phyloP scores from a whole-genome alignment of 768 basidiomycete genomes.

The Termitomyces sp. region DNA sequence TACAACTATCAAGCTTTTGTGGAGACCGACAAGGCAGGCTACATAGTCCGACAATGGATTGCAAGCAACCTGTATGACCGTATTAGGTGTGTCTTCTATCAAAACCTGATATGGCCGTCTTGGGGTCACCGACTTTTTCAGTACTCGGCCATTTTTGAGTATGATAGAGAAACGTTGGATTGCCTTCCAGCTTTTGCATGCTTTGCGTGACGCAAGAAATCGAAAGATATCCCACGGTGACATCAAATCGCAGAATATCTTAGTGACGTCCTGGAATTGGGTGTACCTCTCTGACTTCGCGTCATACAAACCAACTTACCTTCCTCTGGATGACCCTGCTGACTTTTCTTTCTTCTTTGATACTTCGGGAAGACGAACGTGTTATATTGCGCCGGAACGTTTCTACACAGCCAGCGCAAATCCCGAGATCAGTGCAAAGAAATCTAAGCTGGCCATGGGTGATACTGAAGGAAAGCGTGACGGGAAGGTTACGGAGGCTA shows the following conservation, averaged over 20 bases:
- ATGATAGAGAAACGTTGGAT: constrained; percentile 98
- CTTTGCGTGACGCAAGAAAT: constrained; percentile 74
- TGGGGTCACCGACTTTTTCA: constrained; percentile 23
- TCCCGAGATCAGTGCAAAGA: constrained; percentile 66
- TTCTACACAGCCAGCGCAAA: constrained; percentile 77
- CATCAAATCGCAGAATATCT: constrained; percentile 95
- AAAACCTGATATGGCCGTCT: neutral
- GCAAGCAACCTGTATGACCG: constrained; percentile 94
- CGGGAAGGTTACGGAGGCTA: constrained; percentile 83
- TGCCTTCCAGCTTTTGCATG: constrained; percentile 85
- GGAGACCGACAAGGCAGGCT: constrained; percentile 95
- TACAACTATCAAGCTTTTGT: constrained; percentile 86
- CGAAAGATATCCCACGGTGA: constrained; percentile 95
- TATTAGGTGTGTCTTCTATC: constrained; percentile 67
- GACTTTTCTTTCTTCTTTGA: constrained; percentile 99
- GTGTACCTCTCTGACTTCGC: constrained; percentile 95
- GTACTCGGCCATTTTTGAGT: constrained; percentile 92
- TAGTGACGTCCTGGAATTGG: constrained; percentile 96
- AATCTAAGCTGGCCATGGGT: constrained; percentile 45
- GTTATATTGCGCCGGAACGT: constrained; percentile 94
- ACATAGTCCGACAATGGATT: constrained; percentile 91
- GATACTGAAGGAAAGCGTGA: constrained; percentile 65
- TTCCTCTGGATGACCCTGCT: constrained; percentile 93
- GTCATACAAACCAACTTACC: constrained; percentile 89
- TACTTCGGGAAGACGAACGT: constrained; percentile 87